These are phyloP conservation scores for Yamadazyma conglobata DNA, from an alignment of 1,139 yeast species.

Conservation along the genomic window DNA sequence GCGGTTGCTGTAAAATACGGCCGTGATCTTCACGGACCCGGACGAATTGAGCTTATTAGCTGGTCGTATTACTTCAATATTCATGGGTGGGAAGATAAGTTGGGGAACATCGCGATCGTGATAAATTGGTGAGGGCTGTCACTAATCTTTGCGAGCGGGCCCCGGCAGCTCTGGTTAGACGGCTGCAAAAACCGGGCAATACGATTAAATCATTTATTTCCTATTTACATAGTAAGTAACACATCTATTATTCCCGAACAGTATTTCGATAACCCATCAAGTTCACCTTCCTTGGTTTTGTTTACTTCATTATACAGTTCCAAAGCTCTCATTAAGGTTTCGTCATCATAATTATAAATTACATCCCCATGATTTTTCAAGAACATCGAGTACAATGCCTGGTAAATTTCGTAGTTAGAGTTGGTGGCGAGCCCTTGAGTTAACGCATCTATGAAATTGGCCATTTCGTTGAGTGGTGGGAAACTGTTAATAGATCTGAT, in stretches of 20 bases:
- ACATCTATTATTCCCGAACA: conserved; percentile 80
- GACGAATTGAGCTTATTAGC: conserved; percentile 15
- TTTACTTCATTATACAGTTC: conserved; percentile 30
- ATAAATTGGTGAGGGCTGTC: too few relatives aligned
- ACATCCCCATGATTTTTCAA: conserved; percentile 83
- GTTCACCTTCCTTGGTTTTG: conserved; percentile 31
- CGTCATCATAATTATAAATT: conserved; percentile 45
- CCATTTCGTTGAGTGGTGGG: conserved; percentile 63
- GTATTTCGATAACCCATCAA: conserved; percentile 73
- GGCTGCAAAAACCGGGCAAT: too few relatives aligned
- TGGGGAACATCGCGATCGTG: too few relatives aligned
- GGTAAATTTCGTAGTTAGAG: conserved; percentile 62
- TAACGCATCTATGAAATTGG: conserved; percentile 63
- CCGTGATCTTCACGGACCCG: conserved; percentile 19
- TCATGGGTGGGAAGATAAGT: conserved; percentile 18
- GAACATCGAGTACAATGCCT: conserved; percentile 76
- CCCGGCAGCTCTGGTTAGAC: too few relatives aligned
- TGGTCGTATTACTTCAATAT: conserved; percentile 16
- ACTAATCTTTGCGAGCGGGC: too few relatives aligned
- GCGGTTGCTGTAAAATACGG: conserved; percentile 19
- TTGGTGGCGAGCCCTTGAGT: conserved; percentile 56
- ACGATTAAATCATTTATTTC: neutral
- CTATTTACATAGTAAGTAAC: conserved; percentile 36
- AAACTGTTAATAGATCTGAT: conserved; percentile 70
- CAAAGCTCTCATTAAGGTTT: conserved; percentile 40